A percentile compares a stretch with the other conserved stretches of the same genome.
Evolutionary conservation across 345 rosid genomes (phyloP).

Genomic region (Acer yangbiense): DNA sequence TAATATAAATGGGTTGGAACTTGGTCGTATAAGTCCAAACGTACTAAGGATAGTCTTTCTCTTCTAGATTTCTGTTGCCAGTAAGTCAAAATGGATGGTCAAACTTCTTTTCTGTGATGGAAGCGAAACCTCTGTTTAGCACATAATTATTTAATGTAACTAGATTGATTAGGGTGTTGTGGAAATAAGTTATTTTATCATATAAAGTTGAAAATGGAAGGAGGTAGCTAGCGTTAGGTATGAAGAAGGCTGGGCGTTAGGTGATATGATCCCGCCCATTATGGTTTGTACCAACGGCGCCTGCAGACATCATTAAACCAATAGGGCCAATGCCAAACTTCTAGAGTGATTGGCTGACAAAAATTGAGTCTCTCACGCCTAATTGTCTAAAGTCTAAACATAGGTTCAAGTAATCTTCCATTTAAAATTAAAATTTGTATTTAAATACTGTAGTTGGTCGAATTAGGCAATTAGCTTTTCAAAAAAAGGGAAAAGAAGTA

Average conservation of each 20-base stretch:
- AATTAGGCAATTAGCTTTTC: too few relatives aligned
- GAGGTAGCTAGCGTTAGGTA: not conserved
- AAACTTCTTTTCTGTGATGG: not conserved
- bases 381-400: too few relatives aligned
- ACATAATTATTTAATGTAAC: not conserved
- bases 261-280: slow-evolving; percentile 4
- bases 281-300: not conserved
- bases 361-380: too few relatives aligned
- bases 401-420: too few relatives aligned
- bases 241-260: not conserved
- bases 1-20: too few relatives aligned
- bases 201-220: not conserved
- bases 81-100: not conserved
- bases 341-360: not conserved
- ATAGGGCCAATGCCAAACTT: not conserved
- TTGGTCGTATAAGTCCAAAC: too few relatives aligned
- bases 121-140: not conserved
- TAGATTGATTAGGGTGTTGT: not conserved
- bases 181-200: not conserved
- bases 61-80: not conserved
- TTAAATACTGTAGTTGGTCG: too few relatives aligned
- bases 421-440: too few relatives aligned
- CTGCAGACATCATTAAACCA: slow-evolving; percentile 10
- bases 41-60: too few relatives aligned
- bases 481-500: too few relatives aligned